Conservation (phyloP, 805 yeast genomes). For the Starmerella sirachaensis region DNA sequence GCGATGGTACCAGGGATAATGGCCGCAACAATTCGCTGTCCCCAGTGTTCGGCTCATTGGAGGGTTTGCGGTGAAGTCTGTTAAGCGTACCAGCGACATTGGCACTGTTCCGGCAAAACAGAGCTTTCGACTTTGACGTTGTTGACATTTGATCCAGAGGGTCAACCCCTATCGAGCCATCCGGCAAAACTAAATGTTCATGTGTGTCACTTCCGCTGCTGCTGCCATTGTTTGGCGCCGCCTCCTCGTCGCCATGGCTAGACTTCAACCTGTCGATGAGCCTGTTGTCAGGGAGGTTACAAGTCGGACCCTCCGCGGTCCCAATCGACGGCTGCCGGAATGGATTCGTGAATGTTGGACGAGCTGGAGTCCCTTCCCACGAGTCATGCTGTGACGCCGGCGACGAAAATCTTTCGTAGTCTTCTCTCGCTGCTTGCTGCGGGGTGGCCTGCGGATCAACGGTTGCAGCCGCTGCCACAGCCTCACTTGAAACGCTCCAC, state of each 20-base stretch:
- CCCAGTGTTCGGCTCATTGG: too few relatives aligned
- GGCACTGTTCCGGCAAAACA: slow-evolving; percentile 15
- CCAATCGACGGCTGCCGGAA: too few relatives aligned
- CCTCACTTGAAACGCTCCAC: neutral
- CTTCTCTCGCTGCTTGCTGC: neutral
- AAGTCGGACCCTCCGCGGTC: slow-evolving; percentile 13
- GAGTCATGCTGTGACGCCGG: too few relatives aligned
- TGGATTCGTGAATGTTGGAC: slow-evolving; percentile 5
- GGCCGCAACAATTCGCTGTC: too few relatives aligned
- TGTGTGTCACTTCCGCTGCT: neutral
- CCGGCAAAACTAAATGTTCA: neutral
- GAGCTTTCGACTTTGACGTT: slow-evolving; percentile 1
- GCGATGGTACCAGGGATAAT: too few relatives aligned
- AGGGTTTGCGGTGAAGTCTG: slow-evolving; percentile 7
- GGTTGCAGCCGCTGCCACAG: neutral
- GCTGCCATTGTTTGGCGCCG: neutral
- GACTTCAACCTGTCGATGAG: slow-evolving; percentile 20
- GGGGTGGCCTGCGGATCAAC: neutral
- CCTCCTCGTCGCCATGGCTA: slow-evolving; percentile 10
- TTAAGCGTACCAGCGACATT: slow-evolving; percentile 15
- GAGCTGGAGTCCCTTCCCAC: too few relatives aligned
- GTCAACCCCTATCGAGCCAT: neutral
- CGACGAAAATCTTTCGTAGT: neutral
- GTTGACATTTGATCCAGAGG: slow-evolving; percentile 1
- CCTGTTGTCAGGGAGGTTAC: slow-evolving; percentile 6